Conservation (phyloP, 2,329 filamentous ascomycete species). For the Rhynchosporium agropyri region DNA sequence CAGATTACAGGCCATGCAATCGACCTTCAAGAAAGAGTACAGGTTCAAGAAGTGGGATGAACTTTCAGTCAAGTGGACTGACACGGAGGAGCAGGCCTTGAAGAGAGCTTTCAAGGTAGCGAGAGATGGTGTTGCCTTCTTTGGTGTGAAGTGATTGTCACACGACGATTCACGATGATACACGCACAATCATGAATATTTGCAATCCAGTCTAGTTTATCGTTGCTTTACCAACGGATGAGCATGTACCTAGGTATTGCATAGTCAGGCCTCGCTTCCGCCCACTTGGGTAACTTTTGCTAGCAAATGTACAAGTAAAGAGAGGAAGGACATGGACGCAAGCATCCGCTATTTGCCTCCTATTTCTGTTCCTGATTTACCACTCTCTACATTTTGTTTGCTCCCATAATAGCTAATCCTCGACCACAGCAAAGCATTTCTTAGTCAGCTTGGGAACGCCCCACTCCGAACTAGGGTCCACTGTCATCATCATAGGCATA, state of each 20-base stretch:
- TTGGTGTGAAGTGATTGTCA: constrained; percentile 59
- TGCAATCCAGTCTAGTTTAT: neutral
- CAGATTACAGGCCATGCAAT: constrained; percentile 60
- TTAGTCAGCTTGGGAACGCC: too few relatives aligned
- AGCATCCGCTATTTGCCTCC: too few relatives aligned
- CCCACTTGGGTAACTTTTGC: neutral
- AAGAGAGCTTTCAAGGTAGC: constrained; percentile 59
- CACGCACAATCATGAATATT: neutral
- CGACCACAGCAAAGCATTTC: too few relatives aligned
- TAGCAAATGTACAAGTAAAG: neutral
- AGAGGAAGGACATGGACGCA: too few relatives aligned
- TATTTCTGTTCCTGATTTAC: too few relatives aligned
- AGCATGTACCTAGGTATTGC: neutral
- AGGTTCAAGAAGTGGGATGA: constrained; percentile 69
- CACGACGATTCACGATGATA: neutral
- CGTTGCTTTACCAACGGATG: neutral
- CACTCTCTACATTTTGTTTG: too few relatives aligned
- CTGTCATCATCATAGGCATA: too few relatives aligned
- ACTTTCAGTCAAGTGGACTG: constrained; percentile 68
- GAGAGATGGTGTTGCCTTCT: constrained; percentile 64
- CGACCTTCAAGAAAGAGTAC: constrained; percentile 65
- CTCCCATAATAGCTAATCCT: too few relatives aligned
- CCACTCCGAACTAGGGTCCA: too few relatives aligned
- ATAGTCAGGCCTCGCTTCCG: neutral
- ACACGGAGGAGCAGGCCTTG: constrained; percentile 65